These are phyloP conservation scores for Carpinus fangiana DNA, from an alignment of 306 rosid genomes.

Conservation along the genomic window DNA sequence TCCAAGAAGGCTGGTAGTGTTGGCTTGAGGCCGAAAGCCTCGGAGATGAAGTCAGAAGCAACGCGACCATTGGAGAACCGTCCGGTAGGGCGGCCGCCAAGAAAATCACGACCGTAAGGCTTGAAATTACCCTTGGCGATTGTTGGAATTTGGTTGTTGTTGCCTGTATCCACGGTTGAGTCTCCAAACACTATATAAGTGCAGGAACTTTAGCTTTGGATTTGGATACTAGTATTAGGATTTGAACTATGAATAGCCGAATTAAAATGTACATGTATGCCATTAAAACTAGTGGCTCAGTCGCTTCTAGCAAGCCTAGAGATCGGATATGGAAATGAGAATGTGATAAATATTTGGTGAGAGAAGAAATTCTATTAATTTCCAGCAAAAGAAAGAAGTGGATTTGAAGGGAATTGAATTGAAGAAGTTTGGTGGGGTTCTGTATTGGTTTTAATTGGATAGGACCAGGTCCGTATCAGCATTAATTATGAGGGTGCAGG, in stretches of 20 bases:
- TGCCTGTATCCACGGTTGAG: slow-evolving; percentile 68
- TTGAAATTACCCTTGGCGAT: slow-evolving; percentile 53
- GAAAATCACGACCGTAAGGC: slow-evolving; percentile 67
- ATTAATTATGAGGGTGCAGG: too few relatives aligned
- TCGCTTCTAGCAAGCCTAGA: too few relatives aligned
- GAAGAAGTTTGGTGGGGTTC: too few relatives aligned
- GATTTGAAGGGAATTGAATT: too few relatives aligned
- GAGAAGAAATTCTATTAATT: too few relatives aligned
- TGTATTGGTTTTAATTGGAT: too few relatives aligned
- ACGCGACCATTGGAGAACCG: slow-evolving; percentile 63
- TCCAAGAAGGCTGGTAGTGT: slow-evolving; percentile 60
- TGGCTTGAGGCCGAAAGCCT: slow-evolving; percentile 53
- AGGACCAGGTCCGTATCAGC: too few relatives aligned
- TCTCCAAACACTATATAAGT: slow-evolving; percentile 64
- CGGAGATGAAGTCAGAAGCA: slow-evolving; percentile 55
- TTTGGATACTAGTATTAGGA: slow-evolving; percentile 11
- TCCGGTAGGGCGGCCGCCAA: slow-evolving; percentile 45
- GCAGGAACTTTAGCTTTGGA: slow-evolving; percentile 46
- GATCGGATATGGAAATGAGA: too few relatives aligned
- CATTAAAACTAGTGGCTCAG: slow-evolving; percentile 9
- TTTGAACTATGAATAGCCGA: slow-evolving; percentile 24
- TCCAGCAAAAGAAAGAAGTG: too few relatives aligned
- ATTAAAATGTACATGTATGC: slow-evolving; percentile 17
- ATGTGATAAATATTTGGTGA: too few relatives aligned
- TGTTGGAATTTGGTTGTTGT: slow-evolving; percentile 75